Base-by-base conservation (phyloP, 331 rosid species). In the Quercus lobata region DNA sequence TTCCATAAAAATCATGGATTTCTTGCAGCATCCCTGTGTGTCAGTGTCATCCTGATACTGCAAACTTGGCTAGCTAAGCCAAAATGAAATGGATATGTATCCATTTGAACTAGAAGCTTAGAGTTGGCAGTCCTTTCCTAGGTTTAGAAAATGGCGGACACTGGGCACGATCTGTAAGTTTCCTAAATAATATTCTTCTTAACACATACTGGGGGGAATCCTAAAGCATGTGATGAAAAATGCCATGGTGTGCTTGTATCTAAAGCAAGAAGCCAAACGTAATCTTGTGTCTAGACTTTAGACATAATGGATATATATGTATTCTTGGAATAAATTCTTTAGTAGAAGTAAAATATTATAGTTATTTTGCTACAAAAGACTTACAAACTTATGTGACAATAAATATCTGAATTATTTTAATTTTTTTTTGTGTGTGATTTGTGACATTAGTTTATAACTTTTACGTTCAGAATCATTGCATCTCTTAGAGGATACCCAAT, bases 1-100 rank as follows among this genome's bases (percentile, higher is more conserved):
- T 72, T 52, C 79, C 80, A 73, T 63, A 58, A 72, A 76, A 35
- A 37, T 71, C 84, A 80, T 76, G 84, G 84, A 49, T 68, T 60
- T 58, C 63, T 78, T 5, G 5, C 6, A 0, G 5, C 54, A 46
- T 46, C 16, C 1, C 5, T 11, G 15, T 46, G 4, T 46, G 54
- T 49, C 54, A 3, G 15, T 0, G 11, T 37, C 15, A 49, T 14
- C 5, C 54, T 49, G 54, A 49, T 49, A 49, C 5, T 49, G 54
- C 54, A 10, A 1, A 49, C 1, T 37, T 49, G 54, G 54, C 54
- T 12, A 49, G 1, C 1, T 49, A 12, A 49, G 0, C 54, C 54
- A 49, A 49, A 1, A 49, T 49, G 46, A 37, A 37, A 37, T 37
- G 46, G 46, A 8, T 37, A 37, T 37, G 46, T 8, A 37, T 0